A percentile compares a stretch with the other conserved stretches of the same genome.
These are phyloP conservation scores for Pythium phragmitis DNA, from an alignment of 352 stramenopile genomes.

Conservation along the genomic window DNA sequence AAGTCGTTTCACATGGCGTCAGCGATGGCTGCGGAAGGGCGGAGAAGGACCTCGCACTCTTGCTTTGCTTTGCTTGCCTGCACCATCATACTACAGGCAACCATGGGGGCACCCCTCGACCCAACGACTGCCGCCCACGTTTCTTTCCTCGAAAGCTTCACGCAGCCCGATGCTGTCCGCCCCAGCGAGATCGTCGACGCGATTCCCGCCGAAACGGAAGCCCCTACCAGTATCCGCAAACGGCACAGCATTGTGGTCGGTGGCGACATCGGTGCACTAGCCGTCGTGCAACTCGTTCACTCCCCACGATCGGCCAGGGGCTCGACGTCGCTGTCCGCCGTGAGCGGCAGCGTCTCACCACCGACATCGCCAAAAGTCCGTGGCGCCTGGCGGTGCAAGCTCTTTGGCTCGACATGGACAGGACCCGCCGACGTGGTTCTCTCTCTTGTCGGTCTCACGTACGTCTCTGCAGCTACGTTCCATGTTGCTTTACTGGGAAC, in stretches of 20 bases:
- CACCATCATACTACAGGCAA: not conserved
- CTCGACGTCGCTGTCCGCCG: not conserved
- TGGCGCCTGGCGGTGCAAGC: slow-evolving; percentile 25
- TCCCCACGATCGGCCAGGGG: slow-evolving; percentile 26
- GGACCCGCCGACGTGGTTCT: slow-evolving; percentile 16
- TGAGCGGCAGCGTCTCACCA: not conserved
- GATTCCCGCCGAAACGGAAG: not conserved
- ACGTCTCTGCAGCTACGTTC: not conserved
- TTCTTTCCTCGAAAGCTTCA: slow-evolving; percentile 35
- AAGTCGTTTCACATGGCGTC: not conserved
- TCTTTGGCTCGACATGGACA: slow-evolving; percentile 21
- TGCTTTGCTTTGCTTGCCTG: not conserved
- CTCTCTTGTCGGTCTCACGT: slow-evolving; percentile 13
- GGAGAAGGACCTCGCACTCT: not conserved
- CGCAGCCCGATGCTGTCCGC: slow-evolving; percentile 27
- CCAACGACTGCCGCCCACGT: slow-evolving; percentile 14
- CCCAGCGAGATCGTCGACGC: not conserved
- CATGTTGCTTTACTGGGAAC: not conserved
- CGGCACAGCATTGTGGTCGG: slow-evolving; percentile 34
- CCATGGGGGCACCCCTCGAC: slow-evolving; percentile 4
- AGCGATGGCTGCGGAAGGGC: not conserved
- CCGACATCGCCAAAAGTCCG: not conserved
- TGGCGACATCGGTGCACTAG: slow-evolving; percentile 29
- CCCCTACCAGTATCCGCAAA: slow-evolving; percentile 8
- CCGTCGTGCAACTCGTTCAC: slow-evolving; percentile 35